A percentile compares a stretch with the other conserved stretches of the same genome.
Evolutionary conservation across 495 filamentous ascomycete genomes (phyloP).

Genomic region (Polyplosphaeria fusca): DNA sequence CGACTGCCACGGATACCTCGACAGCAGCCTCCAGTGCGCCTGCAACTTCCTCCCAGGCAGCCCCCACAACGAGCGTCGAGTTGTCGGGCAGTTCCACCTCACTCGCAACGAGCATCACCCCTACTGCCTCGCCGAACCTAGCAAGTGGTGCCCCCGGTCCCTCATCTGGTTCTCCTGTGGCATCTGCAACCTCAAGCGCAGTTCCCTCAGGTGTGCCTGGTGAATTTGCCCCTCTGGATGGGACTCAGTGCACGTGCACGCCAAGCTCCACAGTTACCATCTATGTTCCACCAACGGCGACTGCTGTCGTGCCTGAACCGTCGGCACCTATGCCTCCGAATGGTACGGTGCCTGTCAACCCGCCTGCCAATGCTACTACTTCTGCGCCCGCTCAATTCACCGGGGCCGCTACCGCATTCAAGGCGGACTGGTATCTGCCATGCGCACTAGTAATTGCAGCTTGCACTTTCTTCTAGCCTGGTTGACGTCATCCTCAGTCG

Average conservation of each 20-base stretch:
- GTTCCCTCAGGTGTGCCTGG: neutral
- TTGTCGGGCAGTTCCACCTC: no score
- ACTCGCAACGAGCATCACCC: neutral
- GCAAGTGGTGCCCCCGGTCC: neutral
- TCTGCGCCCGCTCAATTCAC: constrained; percentile 6
- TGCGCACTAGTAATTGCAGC: no score
- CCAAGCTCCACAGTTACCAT: constrained; percentile 4
- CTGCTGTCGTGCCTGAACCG: neutral
- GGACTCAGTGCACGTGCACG: constrained; percentile 1
- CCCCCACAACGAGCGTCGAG: no score
- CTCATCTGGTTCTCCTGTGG: neutral
- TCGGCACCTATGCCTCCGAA: neutral
- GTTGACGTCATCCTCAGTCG: no score
- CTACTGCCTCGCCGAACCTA: neutral
- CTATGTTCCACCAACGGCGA: constrained; percentile 1
- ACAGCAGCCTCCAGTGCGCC: neutral
- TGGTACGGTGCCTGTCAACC: neutral
- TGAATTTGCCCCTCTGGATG: neutral
- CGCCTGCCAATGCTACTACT: constrained; percentile 10
- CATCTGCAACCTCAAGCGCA: neutral
- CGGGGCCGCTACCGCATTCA: constrained; percentile 7
- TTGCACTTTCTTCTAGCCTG: no score
- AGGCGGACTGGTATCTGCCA: no score
- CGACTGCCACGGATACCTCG: neutral
- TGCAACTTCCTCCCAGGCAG: neutral